These are phyloP conservation scores for Cylindrotheca closterium DNA, from an alignment of 108 stramenopile species.

Conservation along the genomic window DNA sequence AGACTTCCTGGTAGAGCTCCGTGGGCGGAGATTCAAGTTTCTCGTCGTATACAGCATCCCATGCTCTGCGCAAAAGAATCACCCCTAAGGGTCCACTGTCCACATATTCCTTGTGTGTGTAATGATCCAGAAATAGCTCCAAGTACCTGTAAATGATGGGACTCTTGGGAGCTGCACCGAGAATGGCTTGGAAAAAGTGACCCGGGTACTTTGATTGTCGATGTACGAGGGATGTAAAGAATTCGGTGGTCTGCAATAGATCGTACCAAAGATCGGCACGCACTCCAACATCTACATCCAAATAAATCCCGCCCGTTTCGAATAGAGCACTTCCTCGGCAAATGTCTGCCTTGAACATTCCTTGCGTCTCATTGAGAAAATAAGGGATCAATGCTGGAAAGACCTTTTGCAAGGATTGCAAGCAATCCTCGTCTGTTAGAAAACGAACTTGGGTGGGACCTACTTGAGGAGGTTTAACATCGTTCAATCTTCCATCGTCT, in stretches of 20 bases:
- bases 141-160: constrained; percentile 63
- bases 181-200: constrained; percentile 83
- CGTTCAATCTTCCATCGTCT: neutral
- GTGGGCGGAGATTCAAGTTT: constrained; percentile 7
- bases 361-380: constrained; percentile 53
- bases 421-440: constrained; percentile 67
- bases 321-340: constrained; percentile 80
- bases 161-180: constrained; percentile 50
- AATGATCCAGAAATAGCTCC: constrained; percentile 66
- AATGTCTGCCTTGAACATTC: constrained; percentile 87
- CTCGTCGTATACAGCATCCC: constrained; percentile 49
- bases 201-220: constrained; percentile 55
- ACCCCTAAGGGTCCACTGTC: constrained; percentile 64
- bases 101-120: constrained; percentile 44
- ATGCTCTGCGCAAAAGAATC: constrained; percentile 62
- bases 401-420: constrained; percentile 17
- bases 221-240: constrained; percentile 72
- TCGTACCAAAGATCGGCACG: constrained; percentile 54
- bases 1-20: constrained; percentile 73
- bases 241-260: constrained; percentile 43
- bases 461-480: neutral
- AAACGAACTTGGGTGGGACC: no score
- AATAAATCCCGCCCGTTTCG: constrained; percentile 75
- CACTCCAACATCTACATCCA: constrained; percentile 81
- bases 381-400: constrained; percentile 45